Evolutionary conservation across 306 rosid species (phyloP).

Genomic region (Erythrophleum fordii): DNA sequence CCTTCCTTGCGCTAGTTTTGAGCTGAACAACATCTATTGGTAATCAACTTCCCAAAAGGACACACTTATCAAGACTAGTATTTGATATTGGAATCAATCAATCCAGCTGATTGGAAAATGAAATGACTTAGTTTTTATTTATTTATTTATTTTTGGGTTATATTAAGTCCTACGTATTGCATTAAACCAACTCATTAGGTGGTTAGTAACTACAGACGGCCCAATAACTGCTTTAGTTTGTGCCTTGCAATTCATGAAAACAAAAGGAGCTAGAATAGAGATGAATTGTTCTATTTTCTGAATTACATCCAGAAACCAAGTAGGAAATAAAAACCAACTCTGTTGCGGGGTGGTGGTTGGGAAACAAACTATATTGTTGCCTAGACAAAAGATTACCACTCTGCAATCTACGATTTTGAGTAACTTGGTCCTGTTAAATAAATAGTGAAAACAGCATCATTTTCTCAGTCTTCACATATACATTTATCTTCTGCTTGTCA

Average conservation of each 20-base stretch:
- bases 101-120: background rate
- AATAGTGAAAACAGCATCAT: conserved; percentile 19
- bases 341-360: background rate
- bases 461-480: conserved; percentile 5
- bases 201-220: background rate
- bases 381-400: conserved; percentile 17
- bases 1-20: conserved; percentile 2
- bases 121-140: background rate
- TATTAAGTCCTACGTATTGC: background rate
- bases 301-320: conserved; percentile 9
- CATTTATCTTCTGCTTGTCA: conserved; percentile 21
- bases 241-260: conserved; percentile 17
- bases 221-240: background rate
- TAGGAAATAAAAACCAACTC: background rate
- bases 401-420: conserved; percentile 1
- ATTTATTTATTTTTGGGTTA: conserved; percentile 5
- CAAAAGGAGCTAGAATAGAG: conserved; percentile 20
- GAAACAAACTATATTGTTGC: conserved; percentile 19
- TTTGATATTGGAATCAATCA: background rate
- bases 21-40: conserved; percentile 9
- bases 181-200: background rate
- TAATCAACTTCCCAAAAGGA: background rate
- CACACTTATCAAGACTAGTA: background rate
- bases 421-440: conserved; percentile 14
- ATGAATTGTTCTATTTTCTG: conserved; percentile 13